Evolutionary conservation across 2,329 filamentous ascomycete genomes (phyloP), one percentile per base, ranked within the genome.

Genomic region (Neonectria sp.): DNA sequence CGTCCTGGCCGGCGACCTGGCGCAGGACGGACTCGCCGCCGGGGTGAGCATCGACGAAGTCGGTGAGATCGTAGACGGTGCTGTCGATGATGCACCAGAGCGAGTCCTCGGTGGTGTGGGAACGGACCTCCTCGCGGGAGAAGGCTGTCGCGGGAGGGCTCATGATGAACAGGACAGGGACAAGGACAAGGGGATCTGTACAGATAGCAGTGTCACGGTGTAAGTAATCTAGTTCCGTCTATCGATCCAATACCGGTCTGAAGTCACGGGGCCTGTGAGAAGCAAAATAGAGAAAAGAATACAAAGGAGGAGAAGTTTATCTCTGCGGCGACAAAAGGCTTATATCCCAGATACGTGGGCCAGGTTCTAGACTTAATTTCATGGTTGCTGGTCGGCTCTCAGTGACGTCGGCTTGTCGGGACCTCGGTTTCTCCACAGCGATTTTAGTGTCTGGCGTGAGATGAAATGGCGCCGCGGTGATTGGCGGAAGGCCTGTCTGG

Each of bases 1-100:
- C 93, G 77, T 97, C 94, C 72, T 90, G 88, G 69, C 94, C 94
- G 33, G 93, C 94, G 55, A 95, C 89, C 81, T 97, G 93, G 60
- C 89, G 87, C 43, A 97, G 89, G 27, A 97, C 94, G 49, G 92
- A 90, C 75, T 91, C 90, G 75, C 94, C 94, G 73, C 94, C 94
- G 1, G 94, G 94, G 76, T 97, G 94, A 25, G 92, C 93, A 78
- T 96, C 93, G 73, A 94, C 81, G 80, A 97, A 97, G 72, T 97
- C 93, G 68, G 91, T 91, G 13, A 95, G 87, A 82, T 97, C 93
- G 85, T 97, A 97, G 77, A 97, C 93, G 76, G 91, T 92, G 82
- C 92, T 90, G 84, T 97, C 94, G 81, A 97, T 90, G 77, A 97
- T 91, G 82, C 93, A 92, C 92, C 93, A 95, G 65, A 94, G 84